Base-by-base conservation (phyloP, 441 rosid species). In the Pelargonium cotyledonis region DNA sequence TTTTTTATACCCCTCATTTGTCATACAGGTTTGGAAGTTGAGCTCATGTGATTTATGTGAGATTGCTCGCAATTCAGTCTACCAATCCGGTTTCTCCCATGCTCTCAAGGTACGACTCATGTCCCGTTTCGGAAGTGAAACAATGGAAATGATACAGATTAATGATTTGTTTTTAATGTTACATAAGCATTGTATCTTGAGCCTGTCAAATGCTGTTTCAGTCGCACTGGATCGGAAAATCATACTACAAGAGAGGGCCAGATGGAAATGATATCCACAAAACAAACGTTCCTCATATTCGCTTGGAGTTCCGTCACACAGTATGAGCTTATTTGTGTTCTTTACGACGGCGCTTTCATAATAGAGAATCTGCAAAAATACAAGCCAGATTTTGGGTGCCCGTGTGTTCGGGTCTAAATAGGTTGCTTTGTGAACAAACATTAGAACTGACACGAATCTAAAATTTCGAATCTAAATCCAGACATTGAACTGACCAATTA, bases 21-120 rank as follows among this genome's bases (percentile, higher is more conserved):
- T 12, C 21, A 35, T 67, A 40, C 83, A 95, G 99, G 96, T 92
- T 18, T 92, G 99, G 98, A 95, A 95, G 84, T 83, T 92, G 86
- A 95, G 99, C 81, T 80, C 99, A 8, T 92, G 98, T 75, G 99
- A 95, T 82, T 81, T 95, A 15, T 92, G 97, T 19, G 99, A 95
- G 86, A 92, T 95, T 78, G 99, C 99, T 18, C 89, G 98, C 70
- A 92, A 95, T 81, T 95, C 99, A 23, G 99, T 95, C 60, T 88
- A 81, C 76, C 98, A 95, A 78, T 95, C 99, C 41, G 98, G 99
- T 79, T 95, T 95, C 84, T 95, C 98, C 5, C 97, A 95, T 85
- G 99, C 95, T 74, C 79, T 90, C 65, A 95, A 95, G 98, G 99
- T 92, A 46, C 49, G 63, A 5, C 4, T 11, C n/a, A 58, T 65